These are phyloP conservation scores for Lepidopterella palustris DNA, from an alignment of 495 filamentous ascomycete genomes.

Conservation along the genomic window DNA sequence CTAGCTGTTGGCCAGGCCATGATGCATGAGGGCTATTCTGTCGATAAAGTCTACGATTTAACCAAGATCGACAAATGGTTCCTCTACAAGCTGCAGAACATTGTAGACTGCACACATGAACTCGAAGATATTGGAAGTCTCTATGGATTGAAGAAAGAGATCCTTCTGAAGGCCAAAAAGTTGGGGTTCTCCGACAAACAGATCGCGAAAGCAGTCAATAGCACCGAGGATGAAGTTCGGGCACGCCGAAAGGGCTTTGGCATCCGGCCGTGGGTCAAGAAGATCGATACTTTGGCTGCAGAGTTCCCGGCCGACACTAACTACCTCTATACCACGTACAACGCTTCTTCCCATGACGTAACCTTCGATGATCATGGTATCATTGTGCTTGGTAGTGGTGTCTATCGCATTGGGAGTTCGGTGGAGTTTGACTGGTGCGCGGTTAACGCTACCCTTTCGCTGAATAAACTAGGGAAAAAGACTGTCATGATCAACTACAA, in stretches of 20 bases:
- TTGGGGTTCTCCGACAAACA: constrained; percentile 95
- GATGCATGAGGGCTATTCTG: constrained; percentile 91
- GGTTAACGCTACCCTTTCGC: constrained; percentile 82
- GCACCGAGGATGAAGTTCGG: constrained; percentile 84
- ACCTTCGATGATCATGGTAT: constrained; percentile 91
- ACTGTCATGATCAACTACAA: constrained; percentile 87
- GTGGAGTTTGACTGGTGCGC: constrained; percentile 99
- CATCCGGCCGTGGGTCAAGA: constrained; percentile 88
- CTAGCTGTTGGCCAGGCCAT: constrained; percentile 95
- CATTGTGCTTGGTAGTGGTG: constrained; percentile 84
- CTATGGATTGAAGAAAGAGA: constrained; percentile 77
- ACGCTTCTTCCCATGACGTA: constrained; percentile 90
- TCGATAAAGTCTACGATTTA: constrained; percentile 83
- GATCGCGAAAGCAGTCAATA: constrained; percentile 78
- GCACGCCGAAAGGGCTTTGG: constrained; percentile 78
- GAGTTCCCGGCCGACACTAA: constrained; percentile 98
- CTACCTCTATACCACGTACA: constrained; percentile 95
- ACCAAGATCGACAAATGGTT: constrained; percentile 98
- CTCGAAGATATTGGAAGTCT: constrained; percentile 84
- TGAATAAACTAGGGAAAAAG: constrained; percentile 88
- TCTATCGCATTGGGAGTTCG: constrained; percentile 94
- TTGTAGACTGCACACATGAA: constrained; percentile 82
- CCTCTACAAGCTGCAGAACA: constrained; percentile 93
- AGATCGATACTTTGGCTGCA: constrained; percentile 92
- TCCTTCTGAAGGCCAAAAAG: constrained; percentile 87